These are phyloP conservation scores for Deuterostichococcus epilithicus DNA, from an alignment of 139 green algal species.

Conservation along the genomic window DNA sequence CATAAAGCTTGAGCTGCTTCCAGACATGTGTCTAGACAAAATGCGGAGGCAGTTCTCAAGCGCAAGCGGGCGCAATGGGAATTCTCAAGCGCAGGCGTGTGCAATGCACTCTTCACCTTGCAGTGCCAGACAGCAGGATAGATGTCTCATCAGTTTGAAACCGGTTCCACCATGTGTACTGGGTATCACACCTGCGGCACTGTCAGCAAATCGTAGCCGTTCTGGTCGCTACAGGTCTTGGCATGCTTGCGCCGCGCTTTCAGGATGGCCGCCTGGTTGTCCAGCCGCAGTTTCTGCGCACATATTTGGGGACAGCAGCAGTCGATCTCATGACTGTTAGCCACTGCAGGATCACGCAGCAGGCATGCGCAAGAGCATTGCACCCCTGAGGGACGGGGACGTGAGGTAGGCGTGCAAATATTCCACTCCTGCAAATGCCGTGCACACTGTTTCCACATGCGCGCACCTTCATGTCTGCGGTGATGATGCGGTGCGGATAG, in stretches of 20 bases:
- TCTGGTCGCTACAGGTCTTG: constrained; percentile 11
- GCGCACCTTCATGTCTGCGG: constrained; percentile 6
- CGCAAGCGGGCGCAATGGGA: too few species aligned
- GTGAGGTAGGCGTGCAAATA: neutral
- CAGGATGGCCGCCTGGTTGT: constrained; percentile 22
- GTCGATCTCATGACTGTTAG: neutral
- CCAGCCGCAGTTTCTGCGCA: constrained; percentile 5
- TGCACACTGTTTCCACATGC: neutral
- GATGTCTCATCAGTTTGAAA: too few species aligned
- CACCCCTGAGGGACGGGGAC: too few species aligned
- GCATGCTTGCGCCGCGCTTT: constrained; percentile 5
- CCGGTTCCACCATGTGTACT: too few species aligned
- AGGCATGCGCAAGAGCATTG: neutral
- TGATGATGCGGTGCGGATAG: constrained; percentile 39
- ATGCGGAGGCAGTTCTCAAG: too few species aligned
- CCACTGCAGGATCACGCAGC: too few species aligned
- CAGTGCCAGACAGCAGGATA: too few species aligned
- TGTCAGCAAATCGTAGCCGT: constrained; percentile 42
- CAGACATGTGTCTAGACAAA: too few species aligned
- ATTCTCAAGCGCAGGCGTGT: too few species aligned
- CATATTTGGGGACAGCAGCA: too few species aligned
- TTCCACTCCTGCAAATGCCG: neutral
- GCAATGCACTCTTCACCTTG: too few species aligned
- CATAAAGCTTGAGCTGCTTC: too few species aligned
- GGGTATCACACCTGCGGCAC: neutral